Conservation (phyloP, 371 early-diverging fungal genomes). For the Rhizopus microsporus region DNA sequence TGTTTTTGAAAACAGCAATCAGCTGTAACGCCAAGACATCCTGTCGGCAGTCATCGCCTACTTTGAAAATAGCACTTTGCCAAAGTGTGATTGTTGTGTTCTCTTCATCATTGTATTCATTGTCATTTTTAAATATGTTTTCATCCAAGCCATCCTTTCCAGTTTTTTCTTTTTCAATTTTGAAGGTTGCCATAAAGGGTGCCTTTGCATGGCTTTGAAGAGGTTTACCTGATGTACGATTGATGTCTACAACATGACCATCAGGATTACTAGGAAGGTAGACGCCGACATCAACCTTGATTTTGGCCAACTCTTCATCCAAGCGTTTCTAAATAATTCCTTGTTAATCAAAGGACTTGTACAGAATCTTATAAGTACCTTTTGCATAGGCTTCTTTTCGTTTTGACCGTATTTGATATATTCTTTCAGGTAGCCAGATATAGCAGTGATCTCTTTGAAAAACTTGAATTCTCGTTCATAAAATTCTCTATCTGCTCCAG, state of each 20-base stretch:
- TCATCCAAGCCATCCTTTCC: conserved; percentile 46
- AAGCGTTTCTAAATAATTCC: conserved; percentile 51
- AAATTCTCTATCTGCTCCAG: conserved; percentile 86
- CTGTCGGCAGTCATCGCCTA: conserved; percentile 99
- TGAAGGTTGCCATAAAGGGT: conserved; percentile 99
- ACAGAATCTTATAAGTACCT: conserved; percentile 33
- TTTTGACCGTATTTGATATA: conserved; percentile 90
- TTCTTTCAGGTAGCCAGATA: conserved; percentile 96
- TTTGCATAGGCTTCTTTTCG: conserved; percentile 89
- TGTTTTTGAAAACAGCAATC: conserved; percentile 97
- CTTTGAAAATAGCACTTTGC: conserved; percentile 98
- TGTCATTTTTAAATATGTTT: conserved; percentile 44
- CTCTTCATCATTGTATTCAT: conserved; percentile 22
- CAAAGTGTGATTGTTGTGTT: conserved; percentile 29
- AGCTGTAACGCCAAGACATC: conserved; percentile 98
- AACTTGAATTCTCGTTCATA: conserved; percentile 95
- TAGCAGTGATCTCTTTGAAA: conserved; percentile 93
- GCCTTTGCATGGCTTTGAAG: conserved; percentile 99
- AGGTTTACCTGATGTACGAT: conserved; percentile 93
- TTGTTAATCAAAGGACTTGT: no score
- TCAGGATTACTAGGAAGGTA: conserved; percentile 99
- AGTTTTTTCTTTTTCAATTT: conserved; percentile 68
- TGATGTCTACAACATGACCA: conserved; percentile 92
- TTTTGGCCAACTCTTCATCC: conserved; percentile 95
- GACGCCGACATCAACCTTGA: conserved; percentile 94